These are phyloP conservation scores for Cladophialophora psammophila DNA, from an alignment of 2,329 filamentous ascomycete species.

Conservation along the genomic window DNA sequence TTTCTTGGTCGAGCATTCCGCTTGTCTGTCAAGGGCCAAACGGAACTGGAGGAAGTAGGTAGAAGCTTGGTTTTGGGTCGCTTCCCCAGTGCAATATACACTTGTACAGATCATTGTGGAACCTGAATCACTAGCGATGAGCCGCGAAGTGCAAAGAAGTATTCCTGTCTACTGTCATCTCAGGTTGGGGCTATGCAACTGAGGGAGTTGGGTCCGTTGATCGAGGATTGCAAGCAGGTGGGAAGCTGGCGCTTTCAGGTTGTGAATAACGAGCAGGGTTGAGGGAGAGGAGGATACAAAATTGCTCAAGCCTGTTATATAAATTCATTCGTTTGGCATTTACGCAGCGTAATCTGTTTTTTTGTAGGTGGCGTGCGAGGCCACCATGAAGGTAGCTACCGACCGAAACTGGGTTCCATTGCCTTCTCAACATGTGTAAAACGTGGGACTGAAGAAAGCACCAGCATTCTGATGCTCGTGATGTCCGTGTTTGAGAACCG, in stretches of 20 bases:
- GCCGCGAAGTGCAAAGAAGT: neutral
- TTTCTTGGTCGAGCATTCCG: slow-evolving; percentile 3
- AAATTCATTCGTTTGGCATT: neutral
- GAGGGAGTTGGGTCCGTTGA: neutral
- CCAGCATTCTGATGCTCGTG: too few species aligned
- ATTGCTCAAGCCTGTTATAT: neutral
- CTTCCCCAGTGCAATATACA: neutral
- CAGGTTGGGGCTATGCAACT: neutral
- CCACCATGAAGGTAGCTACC: neutral
- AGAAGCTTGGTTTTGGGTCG: neutral
- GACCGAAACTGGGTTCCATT: too few species aligned
- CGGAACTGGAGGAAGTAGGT: neutral
- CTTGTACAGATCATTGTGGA: neutral
- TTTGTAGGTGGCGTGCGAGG: neutral
- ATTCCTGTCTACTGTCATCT: neutral
- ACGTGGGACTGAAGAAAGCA: neutral
- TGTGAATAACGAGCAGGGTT: neutral
- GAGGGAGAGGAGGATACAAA: slow-evolving; percentile 1
- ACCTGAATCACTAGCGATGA: neutral
- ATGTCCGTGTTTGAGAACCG: too few species aligned
- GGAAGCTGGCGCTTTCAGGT: neutral
- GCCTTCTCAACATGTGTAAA: neutral
- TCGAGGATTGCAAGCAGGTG: neutral
- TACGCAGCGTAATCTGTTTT: neutral
- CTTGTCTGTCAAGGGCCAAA: neutral